Evolutionary conservation across 2,329 filamentous ascomycete genomes (phyloP), one percentile per base, ranked within the genome.

Genomic region (Ascochyta koolunga): DNA sequence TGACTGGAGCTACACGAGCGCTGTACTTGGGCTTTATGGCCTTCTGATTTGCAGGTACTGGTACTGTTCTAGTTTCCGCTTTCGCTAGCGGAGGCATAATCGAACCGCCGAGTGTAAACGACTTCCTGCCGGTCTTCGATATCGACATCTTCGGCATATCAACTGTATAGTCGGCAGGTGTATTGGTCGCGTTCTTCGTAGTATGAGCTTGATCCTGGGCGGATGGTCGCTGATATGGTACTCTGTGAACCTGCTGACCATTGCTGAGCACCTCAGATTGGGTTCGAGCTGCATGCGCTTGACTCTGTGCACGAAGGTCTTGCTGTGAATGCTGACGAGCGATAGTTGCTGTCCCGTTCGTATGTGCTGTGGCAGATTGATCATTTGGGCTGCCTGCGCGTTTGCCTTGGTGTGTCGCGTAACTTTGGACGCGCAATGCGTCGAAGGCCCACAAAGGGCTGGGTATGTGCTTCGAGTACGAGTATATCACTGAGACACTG

Each of bases 401-500:
- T 42, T 52, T 29, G 39, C 32, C 32, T 6, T n/a, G 39, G 21
- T 32, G 36, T 15, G 27, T 46, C 15, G 25, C 37, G 40, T 36
- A 24, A 9, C 13, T 25, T 31, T 16, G 40, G 5, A 57, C 53
- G 36, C 61, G 61, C 5, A 72, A 57, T n/a, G 61, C 50, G 29
- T 59, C 47, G 50, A 70, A 60, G n/a, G 70, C 42, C 36, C 60
- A 61, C 8, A 53, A 18, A 22, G 71, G 50, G 45, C 35, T 67
- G 21, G 71, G 66, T 35, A 73, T 62, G 18, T 67, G 65, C 45
- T 67, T 71, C 13, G 69, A 72, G 54, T 68, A 74, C 4, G 66
- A 68, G 52, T 65, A 69, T 45, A 74, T 72, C 50, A 74, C 52
- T n/a, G 67, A 59, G 15, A 67, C 57, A 35, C 69, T 75, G 58